phyloP scores from a whole-genome alignment of 441 rosid species.

The Croton setiger region DNA sequence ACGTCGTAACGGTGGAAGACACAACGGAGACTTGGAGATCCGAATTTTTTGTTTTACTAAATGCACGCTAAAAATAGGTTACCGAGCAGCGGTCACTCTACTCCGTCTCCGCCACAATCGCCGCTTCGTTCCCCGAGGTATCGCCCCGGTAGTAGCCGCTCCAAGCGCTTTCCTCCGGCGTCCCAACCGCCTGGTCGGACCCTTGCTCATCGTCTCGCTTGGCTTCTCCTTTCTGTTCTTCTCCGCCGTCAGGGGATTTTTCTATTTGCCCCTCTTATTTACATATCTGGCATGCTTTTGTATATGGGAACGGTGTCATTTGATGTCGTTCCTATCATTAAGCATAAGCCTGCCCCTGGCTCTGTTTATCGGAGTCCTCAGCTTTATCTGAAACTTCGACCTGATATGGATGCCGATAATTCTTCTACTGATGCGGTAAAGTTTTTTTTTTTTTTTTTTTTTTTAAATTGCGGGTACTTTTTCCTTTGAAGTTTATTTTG shows the following conservation, averaged over 20 bases:
- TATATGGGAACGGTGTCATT: constrained; percentile 88
- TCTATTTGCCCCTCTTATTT: constrained; percentile 80
- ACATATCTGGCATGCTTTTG: constrained; percentile 87
- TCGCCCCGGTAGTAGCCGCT: constrained; percentile 56
- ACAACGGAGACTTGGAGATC: background rate
- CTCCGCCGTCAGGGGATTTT: constrained; percentile 92
- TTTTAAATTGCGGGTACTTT: background rate
- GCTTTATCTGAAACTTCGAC: constrained; percentile 71
- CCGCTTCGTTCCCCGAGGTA: constrained; percentile 85
- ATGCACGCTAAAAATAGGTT: constrained; percentile 81
- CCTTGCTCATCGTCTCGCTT: constrained; percentile 71
- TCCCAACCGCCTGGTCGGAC: constrained; percentile 39
- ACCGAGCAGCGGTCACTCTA: constrained; percentile 85
- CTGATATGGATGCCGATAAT: constrained; percentile 86
- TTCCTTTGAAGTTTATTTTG: background rate
- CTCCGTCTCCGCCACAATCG: constrained; percentile 94
- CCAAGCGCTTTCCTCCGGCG: constrained; percentile 54
- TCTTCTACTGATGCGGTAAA: constrained; percentile 87
- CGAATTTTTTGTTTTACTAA: constrained; percentile 27
- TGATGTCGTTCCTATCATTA: constrained; percentile 61
- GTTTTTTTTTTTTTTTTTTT: background rate
- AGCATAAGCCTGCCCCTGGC: constrained; percentile 66
- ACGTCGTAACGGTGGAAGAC: constrained; percentile 21
- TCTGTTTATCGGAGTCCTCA: constrained; percentile 90
- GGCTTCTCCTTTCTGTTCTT: constrained; percentile 78